Evolutionary conservation across 345 rosid species (phyloP).

Genomic region (Odontarrhena argentea): DNA sequence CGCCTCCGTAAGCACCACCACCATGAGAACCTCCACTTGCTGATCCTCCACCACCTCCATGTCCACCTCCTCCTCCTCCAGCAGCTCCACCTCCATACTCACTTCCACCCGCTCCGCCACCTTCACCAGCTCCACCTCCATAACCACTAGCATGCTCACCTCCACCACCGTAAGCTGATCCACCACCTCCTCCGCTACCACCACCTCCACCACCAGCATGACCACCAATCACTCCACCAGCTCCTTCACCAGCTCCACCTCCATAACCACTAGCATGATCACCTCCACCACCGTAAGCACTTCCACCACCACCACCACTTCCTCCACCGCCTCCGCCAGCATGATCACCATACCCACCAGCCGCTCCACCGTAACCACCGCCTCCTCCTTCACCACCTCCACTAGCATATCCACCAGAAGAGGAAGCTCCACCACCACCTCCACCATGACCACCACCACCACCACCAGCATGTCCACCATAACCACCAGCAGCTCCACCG

Average conservation of each 20-base stretch:
- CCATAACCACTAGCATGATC: slow-evolving; percentile 36
- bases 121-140: slow-evolving; percentile 44
- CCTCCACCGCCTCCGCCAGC: slow-evolving; percentile 44
- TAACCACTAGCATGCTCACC: slow-evolving; percentile 43
- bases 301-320: slow-evolving; percentile 38
- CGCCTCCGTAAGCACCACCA: slow-evolving; percentile 40
- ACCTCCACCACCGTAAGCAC: slow-evolving; percentile 27
- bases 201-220: slow-evolving; percentile 44
- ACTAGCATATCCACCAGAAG: slow-evolving; percentile 42
- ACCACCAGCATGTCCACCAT: slow-evolving; percentile 33
- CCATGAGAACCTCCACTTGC: slow-evolving; percentile 38
- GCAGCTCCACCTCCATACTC: slow-evolving; percentile 33
- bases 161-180: slow-evolving; percentile 38
- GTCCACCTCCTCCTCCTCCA: slow-evolving; percentile 38
- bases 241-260: slow-evolving; percentile 36
- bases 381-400: slow-evolving; percentile 49
- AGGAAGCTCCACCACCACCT: slow-evolving; percentile 44
- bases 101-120: slow-evolving; percentile 40
- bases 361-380: slow-evolving; percentile 46
- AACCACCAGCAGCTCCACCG: slow-evolving; percentile 47
- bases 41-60: slow-evolving; percentile 43
- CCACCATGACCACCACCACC: slow-evolving; percentile 46
- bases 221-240: slow-evolving; percentile 38
- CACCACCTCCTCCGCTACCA: slow-evolving; percentile 43
- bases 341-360: slow-evolving; percentile 45